Conservation (phyloP, 2,329 filamentous ascomycete species). For the Aphanocladium album region DNA sequence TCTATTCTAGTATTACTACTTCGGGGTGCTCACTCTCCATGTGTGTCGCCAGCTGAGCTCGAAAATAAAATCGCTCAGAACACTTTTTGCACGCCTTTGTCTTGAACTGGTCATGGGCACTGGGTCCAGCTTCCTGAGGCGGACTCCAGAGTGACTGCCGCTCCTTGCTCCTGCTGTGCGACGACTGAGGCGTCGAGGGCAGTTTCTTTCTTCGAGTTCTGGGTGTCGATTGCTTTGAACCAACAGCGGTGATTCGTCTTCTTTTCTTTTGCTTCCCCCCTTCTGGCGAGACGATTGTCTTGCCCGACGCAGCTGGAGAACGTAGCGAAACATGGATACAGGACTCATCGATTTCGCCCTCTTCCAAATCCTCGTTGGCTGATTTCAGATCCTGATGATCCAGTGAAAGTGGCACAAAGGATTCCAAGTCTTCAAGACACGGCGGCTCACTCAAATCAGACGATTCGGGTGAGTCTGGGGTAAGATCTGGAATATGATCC, state of each 20-base stretch:
- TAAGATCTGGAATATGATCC: not conserved
- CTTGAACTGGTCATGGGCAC: slow-evolving; percentile 9
- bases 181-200: not conserved
- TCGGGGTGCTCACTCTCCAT: slow-evolving; percentile 3
- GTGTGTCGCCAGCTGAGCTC: slow-evolving; percentile 4
- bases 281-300: not conserved
- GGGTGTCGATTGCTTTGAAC: not conserved
- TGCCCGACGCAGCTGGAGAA: not conserved
- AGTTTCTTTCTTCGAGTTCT: not conserved
- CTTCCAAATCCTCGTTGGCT: not conserved
- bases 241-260: not conserved
- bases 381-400: not conserved
- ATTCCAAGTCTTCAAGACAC: not conserved
- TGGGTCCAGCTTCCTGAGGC: not conserved
- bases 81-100: slow-evolving; percentile 5
- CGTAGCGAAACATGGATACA: not conserved
- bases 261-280: not conserved
- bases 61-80: not conserved
- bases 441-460: not conserved
- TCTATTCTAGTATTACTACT: not conserved
- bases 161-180: not conserved
- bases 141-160: not conserved
- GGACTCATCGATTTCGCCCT: slow-evolving; percentile 2
- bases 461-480: not conserved
- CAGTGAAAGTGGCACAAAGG: not conserved